These are phyloP conservation scores for Tolypocladium ovalisporum DNA, from an alignment of 2,329 filamentous ascomycete species.

Conservation along the genomic window DNA sequence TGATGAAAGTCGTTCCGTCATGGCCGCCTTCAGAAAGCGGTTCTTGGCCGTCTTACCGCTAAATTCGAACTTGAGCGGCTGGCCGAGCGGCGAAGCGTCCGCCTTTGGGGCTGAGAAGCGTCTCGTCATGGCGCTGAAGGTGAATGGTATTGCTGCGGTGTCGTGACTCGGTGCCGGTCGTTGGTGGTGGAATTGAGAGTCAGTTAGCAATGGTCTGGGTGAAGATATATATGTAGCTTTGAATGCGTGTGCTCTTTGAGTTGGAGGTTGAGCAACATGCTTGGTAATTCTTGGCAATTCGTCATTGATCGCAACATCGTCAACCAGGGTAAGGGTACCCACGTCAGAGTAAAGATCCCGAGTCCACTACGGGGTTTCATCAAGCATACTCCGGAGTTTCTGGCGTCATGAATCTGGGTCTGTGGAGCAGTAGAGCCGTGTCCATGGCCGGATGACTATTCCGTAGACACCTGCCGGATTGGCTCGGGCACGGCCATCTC, in stretches of 20 bases:
- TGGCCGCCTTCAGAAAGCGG: constrained; percentile 56
- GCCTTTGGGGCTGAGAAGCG: constrained; percentile 2
- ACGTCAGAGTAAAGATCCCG: background rate
- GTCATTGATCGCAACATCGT: background rate
- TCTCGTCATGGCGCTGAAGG: constrained; percentile 5
- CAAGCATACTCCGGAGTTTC: background rate
- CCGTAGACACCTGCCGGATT: background rate
- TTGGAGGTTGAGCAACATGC: no score
- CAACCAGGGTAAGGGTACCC: background rate
- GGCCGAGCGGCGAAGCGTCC: constrained; percentile 19
- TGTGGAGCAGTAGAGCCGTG: background rate
- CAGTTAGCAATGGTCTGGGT: no score
- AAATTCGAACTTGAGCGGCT: constrained; percentile 38
- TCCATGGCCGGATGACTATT: background rate
- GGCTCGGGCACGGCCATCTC: background rate
- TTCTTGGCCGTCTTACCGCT: constrained; percentile 47
- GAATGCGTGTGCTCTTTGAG: no score
- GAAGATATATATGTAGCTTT: no score
- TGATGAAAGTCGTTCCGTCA: constrained; percentile 53
- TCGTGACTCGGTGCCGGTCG: background rate
- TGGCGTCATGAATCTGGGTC: background rate
- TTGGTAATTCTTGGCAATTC: background rate
- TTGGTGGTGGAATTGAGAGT: background rate
- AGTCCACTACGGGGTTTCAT: background rate
- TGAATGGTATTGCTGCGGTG: background rate